A percentile compares a stretch with the other conserved stretches of the same genome.
These are phyloP conservation scores for Hermanozyma aechmeae DNA, from an alignment of 805 yeast species.

Conservation along the genomic window DNA sequence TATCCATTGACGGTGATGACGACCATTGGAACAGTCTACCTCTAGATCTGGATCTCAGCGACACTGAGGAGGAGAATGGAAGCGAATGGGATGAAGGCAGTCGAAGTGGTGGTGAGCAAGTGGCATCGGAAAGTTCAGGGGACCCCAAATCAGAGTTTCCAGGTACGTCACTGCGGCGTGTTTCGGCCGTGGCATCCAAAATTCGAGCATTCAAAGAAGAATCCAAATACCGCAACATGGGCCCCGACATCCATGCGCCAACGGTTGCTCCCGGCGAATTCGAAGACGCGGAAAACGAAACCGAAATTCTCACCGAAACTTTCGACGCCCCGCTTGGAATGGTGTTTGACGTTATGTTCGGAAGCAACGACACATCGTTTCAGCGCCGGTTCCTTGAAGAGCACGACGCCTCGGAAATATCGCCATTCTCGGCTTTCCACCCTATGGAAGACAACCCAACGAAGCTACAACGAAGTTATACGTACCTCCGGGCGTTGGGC, in stretches of 20 bases:
- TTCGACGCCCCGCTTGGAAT: slow-evolving; percentile 60
- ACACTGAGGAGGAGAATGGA: slow-evolving; percentile 3
- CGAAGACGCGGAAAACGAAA: slow-evolving; percentile 32
- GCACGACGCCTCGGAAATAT: slow-evolving; percentile 58
- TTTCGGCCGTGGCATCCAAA: slow-evolving; percentile 22
- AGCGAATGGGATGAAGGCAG: slow-evolving; percentile 1
- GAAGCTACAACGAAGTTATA: slow-evolving; percentile 37
- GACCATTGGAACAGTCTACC: slow-evolving; percentile 3
- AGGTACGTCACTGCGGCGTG: slow-evolving; percentile 13
- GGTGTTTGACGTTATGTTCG: slow-evolving; percentile 51
- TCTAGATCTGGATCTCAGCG: slow-evolving; percentile 3
- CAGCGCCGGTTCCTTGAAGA: slow-evolving; percentile 36
- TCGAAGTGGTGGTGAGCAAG: slow-evolving; percentile 1
- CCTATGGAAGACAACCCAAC: slow-evolving; percentile 20
- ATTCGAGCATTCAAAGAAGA: slow-evolving; percentile 25
- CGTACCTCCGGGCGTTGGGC: slow-evolving; percentile 54
- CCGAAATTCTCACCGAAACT: slow-evolving; percentile 43
- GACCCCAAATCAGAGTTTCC: slow-evolving; percentile 19
- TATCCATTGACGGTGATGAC: slow-evolving; percentile 11
- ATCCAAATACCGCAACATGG: slow-evolving; percentile 24
- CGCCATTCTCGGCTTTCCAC: slow-evolving; percentile 19
- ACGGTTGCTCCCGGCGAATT: slow-evolving; percentile 16
- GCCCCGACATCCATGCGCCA: slow-evolving; percentile 41
- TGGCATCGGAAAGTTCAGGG: slow-evolving; percentile 3
- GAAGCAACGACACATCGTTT: slow-evolving; percentile 39